Conservation (phyloP, 257 asterid genomes). For the Haberlea rhodopensis region DNA sequence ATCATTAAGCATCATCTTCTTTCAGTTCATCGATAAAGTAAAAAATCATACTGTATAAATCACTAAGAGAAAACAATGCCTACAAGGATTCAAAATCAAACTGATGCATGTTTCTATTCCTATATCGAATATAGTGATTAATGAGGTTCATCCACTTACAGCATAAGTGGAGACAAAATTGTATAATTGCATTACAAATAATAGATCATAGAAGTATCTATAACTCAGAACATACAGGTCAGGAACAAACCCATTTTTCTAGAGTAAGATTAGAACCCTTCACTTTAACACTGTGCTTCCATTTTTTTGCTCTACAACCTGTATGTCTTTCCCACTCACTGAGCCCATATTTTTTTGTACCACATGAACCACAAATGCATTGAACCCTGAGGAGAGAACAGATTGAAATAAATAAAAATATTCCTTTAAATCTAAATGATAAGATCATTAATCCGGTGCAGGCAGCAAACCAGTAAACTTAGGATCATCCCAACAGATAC, state of each 20-base stretch:
- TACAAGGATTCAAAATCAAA: background rate
- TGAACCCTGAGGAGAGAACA: conserved; percentile 65
- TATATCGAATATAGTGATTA: background rate
- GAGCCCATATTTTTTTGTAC: conserved; percentile 61
- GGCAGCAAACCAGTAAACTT: conserved; percentile 11
- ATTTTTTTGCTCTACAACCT: conserved; percentile 94
- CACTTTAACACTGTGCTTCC: conserved; percentile 94
- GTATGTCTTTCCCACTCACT: conserved; percentile 96
- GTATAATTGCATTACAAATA: background rate
- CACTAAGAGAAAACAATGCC: background rate
- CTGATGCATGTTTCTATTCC: background rate
- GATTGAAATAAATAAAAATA: conserved; percentile 16
- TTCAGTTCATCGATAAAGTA: background rate
- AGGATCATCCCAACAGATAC: conserved; percentile 4
- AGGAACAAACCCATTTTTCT: conserved; percentile 78
- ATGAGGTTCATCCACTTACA: background rate
- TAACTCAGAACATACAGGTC: conserved; percentile 13
- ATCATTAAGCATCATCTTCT: background rate
- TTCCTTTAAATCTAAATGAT: conserved; percentile 8
- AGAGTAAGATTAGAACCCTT: conserved; percentile 61
- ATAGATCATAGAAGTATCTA: conserved; percentile 15
- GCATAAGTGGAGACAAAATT: conserved; percentile 1
- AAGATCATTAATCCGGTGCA: background rate
- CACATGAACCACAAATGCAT: conserved; percentile 86
- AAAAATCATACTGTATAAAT: no score